Evolutionary conservation across 2,329 filamentous ascomycete species (phyloP).

Genomic region (Monilinia fructicola): DNA sequence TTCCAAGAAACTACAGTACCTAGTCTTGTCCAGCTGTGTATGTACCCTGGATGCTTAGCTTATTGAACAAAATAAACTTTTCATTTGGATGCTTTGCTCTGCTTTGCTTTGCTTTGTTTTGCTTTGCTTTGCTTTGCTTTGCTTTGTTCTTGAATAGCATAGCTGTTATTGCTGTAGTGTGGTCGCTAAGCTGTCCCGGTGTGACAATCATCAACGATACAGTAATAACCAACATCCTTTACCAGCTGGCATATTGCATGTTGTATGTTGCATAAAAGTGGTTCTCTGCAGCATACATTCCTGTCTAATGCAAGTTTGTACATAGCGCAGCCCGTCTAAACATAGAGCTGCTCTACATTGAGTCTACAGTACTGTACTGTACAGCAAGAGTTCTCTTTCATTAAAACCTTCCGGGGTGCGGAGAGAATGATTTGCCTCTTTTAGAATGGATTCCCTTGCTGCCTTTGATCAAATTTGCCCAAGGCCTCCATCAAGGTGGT

Average conservation of each 20-base stretch:
- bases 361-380: too few relatives aligned
- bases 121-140: too few relatives aligned
- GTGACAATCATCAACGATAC: slow-evolving; percentile 10
- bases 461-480: slow-evolving; percentile 15
- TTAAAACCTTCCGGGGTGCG: not conserved
- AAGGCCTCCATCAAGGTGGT: too few relatives aligned
- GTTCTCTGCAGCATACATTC: not conserved
- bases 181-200: not conserved
- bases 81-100: not conserved
- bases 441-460: slow-evolving; percentile 17
- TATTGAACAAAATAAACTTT: slow-evolving; percentile 1
- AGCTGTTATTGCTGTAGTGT: too few relatives aligned
- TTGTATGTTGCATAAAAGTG: slow-evolving; percentile 23
- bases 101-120: not conserved
- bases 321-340: slow-evolving; percentile 14
- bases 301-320: not conserved
- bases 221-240: not conserved
- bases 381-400: not conserved
- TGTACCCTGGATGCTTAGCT: not conserved
- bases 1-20: not conserved
- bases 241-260: not conserved
- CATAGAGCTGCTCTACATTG: slow-evolving; percentile 24
- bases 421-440: slow-evolving; percentile 2
- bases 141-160: slow-evolving; percentile 9
- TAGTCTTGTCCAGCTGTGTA: not conserved